phyloP scores from a whole-genome alignment of 495 filamentous ascomycete species.

The Penicillium macrosclerotiorum region DNA sequence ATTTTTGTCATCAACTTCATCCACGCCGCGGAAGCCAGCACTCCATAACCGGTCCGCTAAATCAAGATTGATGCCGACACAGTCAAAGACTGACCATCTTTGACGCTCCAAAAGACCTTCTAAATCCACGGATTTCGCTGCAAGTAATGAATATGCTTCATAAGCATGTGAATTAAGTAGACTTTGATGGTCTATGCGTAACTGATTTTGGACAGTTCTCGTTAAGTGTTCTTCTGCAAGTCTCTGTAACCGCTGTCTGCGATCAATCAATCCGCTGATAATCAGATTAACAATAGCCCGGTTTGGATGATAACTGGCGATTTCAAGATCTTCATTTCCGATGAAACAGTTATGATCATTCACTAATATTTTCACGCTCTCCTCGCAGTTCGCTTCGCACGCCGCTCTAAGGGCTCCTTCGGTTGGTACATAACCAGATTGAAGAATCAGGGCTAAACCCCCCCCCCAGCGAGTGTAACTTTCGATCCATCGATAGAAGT shows the following conservation, averaged over 20 bases:
- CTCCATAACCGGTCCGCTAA: conserved; percentile 2
- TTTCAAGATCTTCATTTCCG: conserved; percentile 3
- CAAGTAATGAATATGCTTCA: conserved; percentile 4
- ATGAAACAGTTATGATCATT: conserved; percentile 3
- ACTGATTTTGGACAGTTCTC: not conserved
- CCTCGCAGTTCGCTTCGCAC: conserved; percentile 3
- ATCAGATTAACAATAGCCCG: conserved; percentile 5
- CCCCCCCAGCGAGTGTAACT: conserved; percentile 1
- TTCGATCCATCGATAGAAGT: conserved; percentile 3
- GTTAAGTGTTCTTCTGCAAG: conserved; percentile 6
- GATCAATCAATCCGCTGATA: conserved; percentile 2
- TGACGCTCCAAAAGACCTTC: conserved; percentile 2
- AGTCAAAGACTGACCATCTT: conserved; percentile 8
- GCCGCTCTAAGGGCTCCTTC: not conserved
- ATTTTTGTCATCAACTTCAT: conserved; percentile 1
- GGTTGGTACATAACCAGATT: conserved; percentile 5
- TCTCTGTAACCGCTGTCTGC: conserved; percentile 5
- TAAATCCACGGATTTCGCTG: conserved; percentile 1
- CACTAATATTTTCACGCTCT: conserved; percentile 6
- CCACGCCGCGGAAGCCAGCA: conserved; percentile 5
- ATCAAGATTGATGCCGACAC: conserved; percentile 4
- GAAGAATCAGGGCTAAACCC: conserved; percentile 6
- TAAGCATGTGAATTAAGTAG: conserved; percentile 1
- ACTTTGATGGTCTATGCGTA: not conserved
- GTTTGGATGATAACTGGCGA: conserved; percentile 2